Base-by-base conservation (phyloP, 176 grass and related monocot genomes). In the Triticum timopheevii region DNA sequence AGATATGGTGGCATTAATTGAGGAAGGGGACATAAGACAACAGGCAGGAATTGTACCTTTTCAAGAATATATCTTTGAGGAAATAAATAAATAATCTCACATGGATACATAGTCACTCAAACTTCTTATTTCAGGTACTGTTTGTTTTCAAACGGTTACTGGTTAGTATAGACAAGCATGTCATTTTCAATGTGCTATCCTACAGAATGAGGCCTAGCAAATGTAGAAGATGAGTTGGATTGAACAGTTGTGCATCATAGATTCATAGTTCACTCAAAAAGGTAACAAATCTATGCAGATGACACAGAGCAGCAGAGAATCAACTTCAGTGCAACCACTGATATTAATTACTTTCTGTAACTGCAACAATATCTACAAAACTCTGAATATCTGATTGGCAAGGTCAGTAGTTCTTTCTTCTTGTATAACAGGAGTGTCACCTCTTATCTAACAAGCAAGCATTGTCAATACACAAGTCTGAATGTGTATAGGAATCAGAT, bases 261-360 rank as follows among this genome's bases (percentile, higher is more conserved):
- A 24, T 80, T 36, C 36, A 61, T 44, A 73, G 80, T 33, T 80
- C 44, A 47, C 44, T 13, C 0, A 87, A 34, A 13, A 13, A 87
- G 66, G 42, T 80, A 30, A 7, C 75, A 25, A 59, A 64, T 33
- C 28, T n/a, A 67, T 33, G 42, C 10, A 81, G 4, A 81, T 80
- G 24, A 56, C 30, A 83, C 13, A 65, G 20, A 24, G 86, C 45
- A 83, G 17, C 16, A 54, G 85, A 65, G 22, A 28, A 78, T 22
- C 13, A 39, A 73, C 52, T 90, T 90, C 79, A 83, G 33, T 78
- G 72, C 65, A 13, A 64, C 47, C 65, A 73, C 22, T 83, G n/a
- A 52, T 65, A 85, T 70, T 67, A 83, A 80, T 44, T 58, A 76
- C 75, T 80, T 75, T 22, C 12, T 47, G 36, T 80, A 84, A 25